Base-by-base conservation (phyloP, 225 moss, liverwort and hornwort genomes). In the Marchantia paleacea region DNA sequence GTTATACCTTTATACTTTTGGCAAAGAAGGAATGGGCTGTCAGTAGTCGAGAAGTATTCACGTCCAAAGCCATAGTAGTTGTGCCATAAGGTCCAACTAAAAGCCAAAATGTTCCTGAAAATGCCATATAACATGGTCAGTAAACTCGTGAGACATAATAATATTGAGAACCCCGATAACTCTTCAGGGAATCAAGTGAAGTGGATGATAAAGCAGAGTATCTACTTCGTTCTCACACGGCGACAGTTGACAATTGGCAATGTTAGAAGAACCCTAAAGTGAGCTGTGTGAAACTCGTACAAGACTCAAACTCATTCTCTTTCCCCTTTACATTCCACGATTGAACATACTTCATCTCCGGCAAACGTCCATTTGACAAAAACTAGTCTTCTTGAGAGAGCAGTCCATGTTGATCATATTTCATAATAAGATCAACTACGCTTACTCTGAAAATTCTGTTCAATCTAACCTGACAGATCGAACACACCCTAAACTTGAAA, bases 21-120 rank as follows among this genome's bases (percentile, higher is more conserved):
- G 70, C 75, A 16, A 81, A 81, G 25, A 7, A 81, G 0, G 86
- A 62, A 22, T 10, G 15, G 20, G 79, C 81, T 0, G 79, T 63
- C 58, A 86, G 3, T 19, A 86, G 83, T 52, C 86, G 79, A 76
- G 86, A 86, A 64, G 78, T 78, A 75, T 86, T 81, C 55, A 83
- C 78, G 54, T 75, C 83, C 26, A 86, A 75, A 50, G 70, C 78
- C 55, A 86, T 57, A 50, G 69, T 61, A 20, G 63, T 75, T 72
- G 83, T 62, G 18, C 55, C 79, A 79, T 86, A 84, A 7, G 14
- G 39, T 73, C 52, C 72, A 60, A 60, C 2, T 20, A 39, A 0
- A 10, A 83, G 28, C 78, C 80, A 86, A 22, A 74, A 2, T 10
- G 70, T 81, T 28, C 58, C 86, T 86, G 47, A 18, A 24, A 55